phyloP scores from a whole-genome alignment of 352 stramenopile genomes.

The Phytophthora agathidicida region DNA sequence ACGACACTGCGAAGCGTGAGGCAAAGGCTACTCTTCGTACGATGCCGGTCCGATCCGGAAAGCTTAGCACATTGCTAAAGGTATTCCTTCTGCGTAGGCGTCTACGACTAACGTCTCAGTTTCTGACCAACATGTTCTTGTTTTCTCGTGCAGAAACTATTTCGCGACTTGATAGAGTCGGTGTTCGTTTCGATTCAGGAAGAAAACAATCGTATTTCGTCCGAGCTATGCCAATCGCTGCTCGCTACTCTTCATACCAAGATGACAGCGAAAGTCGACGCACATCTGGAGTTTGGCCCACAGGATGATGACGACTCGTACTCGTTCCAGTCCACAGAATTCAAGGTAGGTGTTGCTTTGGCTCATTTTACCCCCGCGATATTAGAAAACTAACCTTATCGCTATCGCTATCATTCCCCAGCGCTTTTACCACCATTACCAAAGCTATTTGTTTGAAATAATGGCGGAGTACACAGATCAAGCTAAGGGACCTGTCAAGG shows the following conservation, averaged over 20 bases:
- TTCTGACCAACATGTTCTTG: constrained; percentile 11
- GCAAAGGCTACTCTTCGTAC: constrained; percentile 47
- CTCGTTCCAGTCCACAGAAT: constrained; percentile 66
- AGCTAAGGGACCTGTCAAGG: constrained; percentile 63
- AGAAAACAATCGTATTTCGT: constrained; percentile 76
- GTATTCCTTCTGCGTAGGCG: constrained; percentile 29
- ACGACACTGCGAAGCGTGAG: constrained; percentile 58
- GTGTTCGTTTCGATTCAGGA: constrained; percentile 70
- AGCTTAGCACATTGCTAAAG: constrained; percentile 64
- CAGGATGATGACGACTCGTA: constrained; percentile 65
- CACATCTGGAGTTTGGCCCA: constrained; percentile 47
- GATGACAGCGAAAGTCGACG: constrained; percentile 66
- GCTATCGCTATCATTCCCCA: constrained; percentile 24
- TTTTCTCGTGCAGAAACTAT: constrained; percentile 65
- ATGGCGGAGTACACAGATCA: constrained; percentile 76
- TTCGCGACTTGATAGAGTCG: constrained; percentile 75
- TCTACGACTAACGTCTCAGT: background rate
- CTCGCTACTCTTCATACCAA: constrained; percentile 59
- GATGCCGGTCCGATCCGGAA: constrained; percentile 75
- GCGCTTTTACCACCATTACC: constrained; percentile 80
- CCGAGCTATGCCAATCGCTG: constrained; percentile 59
- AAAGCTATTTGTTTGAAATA: constrained; percentile 68
- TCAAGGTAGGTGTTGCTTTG: constrained; percentile 52
- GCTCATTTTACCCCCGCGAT: background rate
- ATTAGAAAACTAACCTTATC: background rate